Evolutionary conservation across 352 stramenopile genomes (phyloP).

Genomic region (Phytophthora tubulina): DNA sequence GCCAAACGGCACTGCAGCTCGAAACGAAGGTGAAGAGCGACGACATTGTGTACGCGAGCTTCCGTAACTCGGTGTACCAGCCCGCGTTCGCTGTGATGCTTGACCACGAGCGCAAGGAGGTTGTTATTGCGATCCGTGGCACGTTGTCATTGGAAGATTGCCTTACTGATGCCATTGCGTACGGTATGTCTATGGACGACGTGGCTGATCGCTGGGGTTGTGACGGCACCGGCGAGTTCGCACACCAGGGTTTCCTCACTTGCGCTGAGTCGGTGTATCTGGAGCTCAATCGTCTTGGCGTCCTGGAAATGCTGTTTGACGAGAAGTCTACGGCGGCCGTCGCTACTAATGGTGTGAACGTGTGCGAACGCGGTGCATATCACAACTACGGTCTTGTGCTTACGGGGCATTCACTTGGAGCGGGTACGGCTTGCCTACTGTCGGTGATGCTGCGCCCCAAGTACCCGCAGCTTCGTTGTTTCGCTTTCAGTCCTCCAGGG

Average conservation of each 20-base stretch:
- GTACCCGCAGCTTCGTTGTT: slow-evolving; percentile 83
- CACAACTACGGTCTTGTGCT: slow-evolving; percentile 77
- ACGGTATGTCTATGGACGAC: slow-evolving; percentile 80
- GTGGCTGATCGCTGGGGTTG: slow-evolving; percentile 73
- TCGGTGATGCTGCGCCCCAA: slow-evolving; percentile 82
- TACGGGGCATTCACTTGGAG: slow-evolving; percentile 87
- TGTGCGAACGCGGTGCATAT: slow-evolving; percentile 69
- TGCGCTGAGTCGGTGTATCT: slow-evolving; percentile 80
- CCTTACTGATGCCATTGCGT: slow-evolving; percentile 87
- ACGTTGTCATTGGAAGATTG: slow-evolving; percentile 91
- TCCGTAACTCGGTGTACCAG: slow-evolving; percentile 82
- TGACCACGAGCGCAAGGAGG: slow-evolving; percentile 74
- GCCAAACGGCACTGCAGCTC: slow-evolving; percentile 83
- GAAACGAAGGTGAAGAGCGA: slow-evolving; percentile 68
- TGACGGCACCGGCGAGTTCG: slow-evolving; percentile 75
- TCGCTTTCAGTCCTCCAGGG: slow-evolving; percentile 82
- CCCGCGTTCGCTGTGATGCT: slow-evolving; percentile 87
- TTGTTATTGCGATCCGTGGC: slow-evolving; percentile 85
- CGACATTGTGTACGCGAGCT: slow-evolving; percentile 88
- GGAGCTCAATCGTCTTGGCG: slow-evolving; percentile 72
- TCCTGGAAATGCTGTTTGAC: slow-evolving; percentile 91
- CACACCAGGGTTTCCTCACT: slow-evolving; percentile 86
- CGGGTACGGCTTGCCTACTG: slow-evolving; percentile 76
- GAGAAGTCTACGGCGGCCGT: slow-evolving; percentile 57
- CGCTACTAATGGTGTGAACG: slow-evolving; percentile 64